These are phyloP conservation scores for Aspergillus neotritici DNA, from an alignment of 2,329 filamentous ascomycete species.

Conservation along the genomic window DNA sequence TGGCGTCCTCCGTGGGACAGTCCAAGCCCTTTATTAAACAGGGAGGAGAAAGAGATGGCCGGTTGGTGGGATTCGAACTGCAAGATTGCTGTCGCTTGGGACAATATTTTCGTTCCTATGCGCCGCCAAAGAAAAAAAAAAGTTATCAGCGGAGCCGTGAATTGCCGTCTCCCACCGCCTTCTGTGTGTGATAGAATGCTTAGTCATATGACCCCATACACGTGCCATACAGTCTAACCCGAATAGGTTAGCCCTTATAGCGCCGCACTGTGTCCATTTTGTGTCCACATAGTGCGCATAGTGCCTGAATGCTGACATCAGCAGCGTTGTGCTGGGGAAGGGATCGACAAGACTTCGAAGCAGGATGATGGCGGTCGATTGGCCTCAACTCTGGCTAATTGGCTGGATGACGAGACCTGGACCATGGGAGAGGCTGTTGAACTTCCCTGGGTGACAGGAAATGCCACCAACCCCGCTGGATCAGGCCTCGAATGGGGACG, in stretches of 20 bases:
- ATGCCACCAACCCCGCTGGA: too few species aligned
- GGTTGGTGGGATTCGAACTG: slow-evolving; percentile 1
- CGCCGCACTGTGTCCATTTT: too few species aligned
- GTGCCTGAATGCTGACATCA: background rate
- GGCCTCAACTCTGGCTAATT: background rate
- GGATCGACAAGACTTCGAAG: background rate
- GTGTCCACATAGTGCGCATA: too few species aligned
- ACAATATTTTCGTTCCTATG: background rate
- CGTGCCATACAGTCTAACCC: background rate
- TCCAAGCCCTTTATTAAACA: slow-evolving; percentile 2
- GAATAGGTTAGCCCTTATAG: background rate
- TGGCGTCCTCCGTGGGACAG: background rate
- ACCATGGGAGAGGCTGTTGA: background rate
- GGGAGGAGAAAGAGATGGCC: background rate
- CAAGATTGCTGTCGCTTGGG: slow-evolving; percentile 1
- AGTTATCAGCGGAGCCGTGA: slow-evolving; percentile 16
- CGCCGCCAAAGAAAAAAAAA: slow-evolving; percentile 21
- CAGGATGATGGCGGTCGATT: background rate
- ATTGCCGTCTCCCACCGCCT: slow-evolving; percentile 21
- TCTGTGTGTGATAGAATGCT: slow-evolving; percentile 15
- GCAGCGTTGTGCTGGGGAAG: background rate
- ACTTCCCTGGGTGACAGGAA: too few species aligned
- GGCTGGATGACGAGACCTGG: background rate
- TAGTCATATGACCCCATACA: background rate
- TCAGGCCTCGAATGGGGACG: too few species aligned